Conservation (phyloP, 176 grass and related monocot species). For the Chloris gayana region DNA sequence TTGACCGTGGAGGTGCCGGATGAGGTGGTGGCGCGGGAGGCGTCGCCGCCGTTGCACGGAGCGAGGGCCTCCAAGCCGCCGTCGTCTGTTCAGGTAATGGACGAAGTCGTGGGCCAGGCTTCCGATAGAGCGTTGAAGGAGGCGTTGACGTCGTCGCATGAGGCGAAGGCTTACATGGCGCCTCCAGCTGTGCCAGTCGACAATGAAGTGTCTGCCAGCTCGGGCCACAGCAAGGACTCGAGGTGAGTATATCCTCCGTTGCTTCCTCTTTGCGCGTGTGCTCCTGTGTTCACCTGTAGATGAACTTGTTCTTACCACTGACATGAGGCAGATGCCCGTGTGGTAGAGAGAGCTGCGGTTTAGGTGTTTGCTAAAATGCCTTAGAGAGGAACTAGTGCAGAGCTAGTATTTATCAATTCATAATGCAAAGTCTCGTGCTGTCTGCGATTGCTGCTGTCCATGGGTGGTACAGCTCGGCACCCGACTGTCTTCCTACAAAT, state of each 20-base stretch:
- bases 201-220: background rate
- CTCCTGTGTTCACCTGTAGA: background rate
- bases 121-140: constrained; percentile 7
- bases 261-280: background rate
- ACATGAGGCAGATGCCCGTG: background rate
- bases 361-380: constrained; percentile 18
- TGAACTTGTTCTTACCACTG: background rate
- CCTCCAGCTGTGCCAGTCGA: background rate
- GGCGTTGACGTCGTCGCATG: background rate
- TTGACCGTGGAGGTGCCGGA: background rate
- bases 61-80: background rate
- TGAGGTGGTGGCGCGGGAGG: constrained; percentile 29
- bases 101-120: background rate
- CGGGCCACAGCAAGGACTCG: background rate
- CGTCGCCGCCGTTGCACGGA: background rate
- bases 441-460: background rate
- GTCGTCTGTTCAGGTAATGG: background rate
- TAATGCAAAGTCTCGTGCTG: background rate
- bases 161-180: background rate
- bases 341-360: background rate
- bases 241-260: constrained; percentile 35
- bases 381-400: background rate
- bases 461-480: background rate
- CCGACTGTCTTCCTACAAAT: background rate
- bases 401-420: background rate